Percentiles rank a stretch among this genome's conserved stretches.
These are phyloP conservation scores for Holtermannia corniformis DNA, from an alignment of 768 basidiomycete species.

Conservation along the genomic window DNA sequence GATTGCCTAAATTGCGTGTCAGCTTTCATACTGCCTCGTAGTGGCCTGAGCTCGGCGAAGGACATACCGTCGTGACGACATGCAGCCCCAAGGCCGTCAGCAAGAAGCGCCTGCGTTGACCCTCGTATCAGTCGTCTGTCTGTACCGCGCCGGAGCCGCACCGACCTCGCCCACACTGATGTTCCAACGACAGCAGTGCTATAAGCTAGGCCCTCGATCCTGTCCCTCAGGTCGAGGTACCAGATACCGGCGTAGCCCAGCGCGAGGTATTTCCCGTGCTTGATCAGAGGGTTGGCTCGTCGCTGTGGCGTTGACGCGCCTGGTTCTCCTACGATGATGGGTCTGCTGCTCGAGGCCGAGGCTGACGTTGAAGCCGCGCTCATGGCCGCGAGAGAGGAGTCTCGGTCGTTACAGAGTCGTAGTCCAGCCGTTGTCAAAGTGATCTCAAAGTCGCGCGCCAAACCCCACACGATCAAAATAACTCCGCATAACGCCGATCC, in stretches of 20 bases:
- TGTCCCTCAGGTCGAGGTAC: constrained; percentile 17
- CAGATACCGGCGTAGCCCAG: constrained; percentile 26
- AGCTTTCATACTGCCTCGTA: not conserved
- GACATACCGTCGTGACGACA: constrained; percentile 27
- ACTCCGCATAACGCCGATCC: too few relatives aligned
- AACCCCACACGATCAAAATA: too few relatives aligned
- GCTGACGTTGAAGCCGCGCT: too few relatives aligned
- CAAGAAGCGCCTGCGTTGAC: constrained; percentile 22
- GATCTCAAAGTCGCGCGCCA: too few relatives aligned
- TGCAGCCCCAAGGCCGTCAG: constrained; percentile 21
- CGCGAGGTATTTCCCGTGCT: constrained; percentile 37
- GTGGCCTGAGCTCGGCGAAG: not conserved
- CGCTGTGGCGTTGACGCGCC: not conserved
- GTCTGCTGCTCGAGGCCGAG: too few relatives aligned
- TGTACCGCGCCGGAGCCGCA: not conserved
- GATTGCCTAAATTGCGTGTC: constrained; percentile 18
- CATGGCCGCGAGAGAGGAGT: too few relatives aligned
- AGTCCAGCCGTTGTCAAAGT: too few relatives aligned
- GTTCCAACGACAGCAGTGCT: too few relatives aligned
- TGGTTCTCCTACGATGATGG: too few relatives aligned
- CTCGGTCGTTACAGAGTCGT: too few relatives aligned
- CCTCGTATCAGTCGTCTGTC: too few relatives aligned
- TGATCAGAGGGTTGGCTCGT: constrained; percentile 5
- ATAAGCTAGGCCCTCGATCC: too few relatives aligned
- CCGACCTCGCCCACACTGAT: not conserved